phyloP scores from a whole-genome alignment of 331 rosid genomes.

The Quercus lobata region DNA sequence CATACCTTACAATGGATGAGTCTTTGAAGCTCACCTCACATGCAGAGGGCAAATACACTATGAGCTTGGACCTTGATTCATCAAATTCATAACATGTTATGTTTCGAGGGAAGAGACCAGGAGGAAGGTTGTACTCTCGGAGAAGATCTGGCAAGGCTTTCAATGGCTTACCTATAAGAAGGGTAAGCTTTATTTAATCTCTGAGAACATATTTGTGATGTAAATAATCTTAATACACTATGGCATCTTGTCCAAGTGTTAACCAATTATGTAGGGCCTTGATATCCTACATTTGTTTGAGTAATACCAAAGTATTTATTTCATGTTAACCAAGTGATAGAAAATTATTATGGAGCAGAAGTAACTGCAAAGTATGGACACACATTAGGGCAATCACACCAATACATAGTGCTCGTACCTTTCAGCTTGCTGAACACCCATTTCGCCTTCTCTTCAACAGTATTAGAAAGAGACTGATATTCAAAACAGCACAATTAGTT shows the following conservation, averaged over 20 bases:
- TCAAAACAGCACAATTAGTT: neutral
- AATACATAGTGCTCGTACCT: slow-evolving; percentile 31
- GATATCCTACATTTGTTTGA: neutral
- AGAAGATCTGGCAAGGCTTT: slow-evolving; percentile 71
- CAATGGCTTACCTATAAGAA: slow-evolving; percentile 39
- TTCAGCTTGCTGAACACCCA: slow-evolving; percentile 72
- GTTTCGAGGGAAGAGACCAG: slow-evolving; percentile 68
- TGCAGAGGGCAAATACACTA: slow-evolving; percentile 54
- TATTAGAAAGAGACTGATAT: slow-evolving; percentile 66
- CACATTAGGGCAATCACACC: neutral
- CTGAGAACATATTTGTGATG: neutral
- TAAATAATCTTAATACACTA: neutral
- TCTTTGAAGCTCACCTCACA: slow-evolving; percentile 82
- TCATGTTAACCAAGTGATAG: neutral
- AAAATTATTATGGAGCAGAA: neutral
- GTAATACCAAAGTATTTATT: neutral
- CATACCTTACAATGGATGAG: slow-evolving; percentile 58
- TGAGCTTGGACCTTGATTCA: slow-evolving; percentile 58
- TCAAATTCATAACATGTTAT: slow-evolving; percentile 68
- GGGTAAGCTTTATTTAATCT: neutral
- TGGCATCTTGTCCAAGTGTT: neutral
- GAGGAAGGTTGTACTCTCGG: slow-evolving; percentile 70
- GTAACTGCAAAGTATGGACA: neutral
- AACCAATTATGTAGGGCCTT: neutral
- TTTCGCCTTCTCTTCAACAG: slow-evolving; percentile 82